Evolutionary conservation across 202 grass and related monocot genomes (phyloP).

Genomic region (Eragrostis tef): DNA sequence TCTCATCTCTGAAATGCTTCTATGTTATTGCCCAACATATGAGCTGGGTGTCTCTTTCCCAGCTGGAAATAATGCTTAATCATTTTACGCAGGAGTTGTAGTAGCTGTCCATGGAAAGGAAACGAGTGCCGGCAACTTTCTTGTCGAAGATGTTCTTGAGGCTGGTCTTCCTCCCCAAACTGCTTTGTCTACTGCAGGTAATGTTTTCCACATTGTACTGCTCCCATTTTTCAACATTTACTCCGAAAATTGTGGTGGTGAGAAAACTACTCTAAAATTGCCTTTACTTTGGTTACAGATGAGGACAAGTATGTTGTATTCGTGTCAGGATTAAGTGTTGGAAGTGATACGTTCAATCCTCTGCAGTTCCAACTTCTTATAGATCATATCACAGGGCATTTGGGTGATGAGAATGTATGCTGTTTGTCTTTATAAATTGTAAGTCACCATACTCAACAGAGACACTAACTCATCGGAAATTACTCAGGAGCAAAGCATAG

Average conservation of each 20-base stretch:
- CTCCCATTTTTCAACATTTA: conserved; percentile 9
- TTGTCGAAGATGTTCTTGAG: conserved; percentile 90
- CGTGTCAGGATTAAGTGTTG: conserved; percentile 79
- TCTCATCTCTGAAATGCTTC: background rate
- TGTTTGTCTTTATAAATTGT: conserved; percentile 45
- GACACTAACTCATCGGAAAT: conserved; percentile 32
- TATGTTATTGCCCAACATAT: background rate
- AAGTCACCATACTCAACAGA: conserved; percentile 2
- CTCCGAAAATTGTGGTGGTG: background rate
- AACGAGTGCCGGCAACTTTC: conserved; percentile 88
- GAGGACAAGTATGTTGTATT: conserved; percentile 96
- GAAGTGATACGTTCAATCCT: conserved; percentile 80
- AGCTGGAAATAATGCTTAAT: conserved; percentile 18
- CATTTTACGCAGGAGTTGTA: conserved; percentile 64
- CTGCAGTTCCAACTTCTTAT: conserved; percentile 97
- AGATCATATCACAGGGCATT: conserved; percentile 93
- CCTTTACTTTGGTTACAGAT: conserved; percentile 55
- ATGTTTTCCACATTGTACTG: conserved; percentile 10
- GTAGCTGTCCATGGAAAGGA: conserved; percentile 87
- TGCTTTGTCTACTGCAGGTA: conserved; percentile 59
- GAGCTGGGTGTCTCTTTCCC: background rate
- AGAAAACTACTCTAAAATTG: conserved; percentile 14
- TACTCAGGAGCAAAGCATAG: conserved; percentile 83
- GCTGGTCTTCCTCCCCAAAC: conserved; percentile 85
- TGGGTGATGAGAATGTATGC: conserved; percentile 95